A percentile compares a stretch with the other conserved stretches of the same genome.
These are phyloP conservation scores for Lepidium sativum DNA, from an alignment of 345 rosid species.

Conservation along the genomic window DNA sequence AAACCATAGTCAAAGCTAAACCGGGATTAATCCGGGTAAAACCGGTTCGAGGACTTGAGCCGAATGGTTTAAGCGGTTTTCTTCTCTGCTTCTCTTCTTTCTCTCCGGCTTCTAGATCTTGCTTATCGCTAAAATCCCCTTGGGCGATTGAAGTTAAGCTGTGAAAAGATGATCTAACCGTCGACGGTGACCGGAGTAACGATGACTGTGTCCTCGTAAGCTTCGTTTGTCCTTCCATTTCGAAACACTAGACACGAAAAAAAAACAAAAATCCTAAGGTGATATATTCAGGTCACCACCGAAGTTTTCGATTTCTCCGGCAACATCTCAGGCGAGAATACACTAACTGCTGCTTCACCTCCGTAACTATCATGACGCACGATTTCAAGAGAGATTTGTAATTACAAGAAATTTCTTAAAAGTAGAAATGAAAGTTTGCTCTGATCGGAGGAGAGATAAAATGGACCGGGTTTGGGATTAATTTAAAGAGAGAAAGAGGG, in stretches of 20 bases:
- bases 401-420: not conserved
- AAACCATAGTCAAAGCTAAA: slow-evolving; percentile 46
- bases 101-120: slow-evolving; percentile 27
- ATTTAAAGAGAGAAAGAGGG: slow-evolving; percentile 24
- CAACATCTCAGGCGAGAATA: slow-evolving; percentile 33
- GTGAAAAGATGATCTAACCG: slow-evolving; percentile 73
- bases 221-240: slow-evolving; percentile 66
- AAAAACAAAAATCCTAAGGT: not conserved
- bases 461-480: slow-evolving; percentile 31
- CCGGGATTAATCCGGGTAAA: slow-evolving; percentile 46
- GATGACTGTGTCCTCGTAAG: slow-evolving; percentile 78
- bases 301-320: slow-evolving; percentile 32
- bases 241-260: not conserved
- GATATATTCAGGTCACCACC: slow-evolving; percentile 38
- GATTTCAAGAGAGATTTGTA: not conserved
- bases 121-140: slow-evolving; percentile 33
- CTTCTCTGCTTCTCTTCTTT: slow-evolving; percentile 38
- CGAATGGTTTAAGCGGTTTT: slow-evolving; percentile 30
- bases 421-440: not conserved
- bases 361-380: slow-evolving; percentile 15
- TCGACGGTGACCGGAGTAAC: slow-evolving; percentile 76
- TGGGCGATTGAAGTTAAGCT: slow-evolving; percentile 55
- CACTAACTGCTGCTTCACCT: slow-evolving; percentile 7
- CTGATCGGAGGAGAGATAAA: not conserved
- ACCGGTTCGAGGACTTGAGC: slow-evolving; percentile 44